Evolutionary conservation across 768 basidiomycete genomes (phyloP).

Genomic region (Termitomyces eurrhizus): DNA sequence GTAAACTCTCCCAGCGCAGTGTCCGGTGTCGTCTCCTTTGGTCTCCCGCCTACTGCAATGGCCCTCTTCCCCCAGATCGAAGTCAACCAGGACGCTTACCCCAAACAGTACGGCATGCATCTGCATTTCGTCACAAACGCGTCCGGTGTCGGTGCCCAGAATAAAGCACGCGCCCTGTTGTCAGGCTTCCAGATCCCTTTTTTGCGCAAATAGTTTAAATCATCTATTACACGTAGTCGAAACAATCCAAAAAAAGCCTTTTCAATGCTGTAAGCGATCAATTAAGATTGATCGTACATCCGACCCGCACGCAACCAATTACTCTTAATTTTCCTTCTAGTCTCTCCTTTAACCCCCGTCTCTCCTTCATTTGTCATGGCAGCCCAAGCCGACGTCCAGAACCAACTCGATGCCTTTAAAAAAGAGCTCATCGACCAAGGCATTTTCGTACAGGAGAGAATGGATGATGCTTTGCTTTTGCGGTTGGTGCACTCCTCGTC

Average conservation of each 20-base stretch:
- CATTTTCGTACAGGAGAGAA: conserved; percentile 55
- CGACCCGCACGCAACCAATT: too few species aligned
- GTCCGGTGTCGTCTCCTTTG: conserved; percentile 86
- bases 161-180: conserved; percentile 78
- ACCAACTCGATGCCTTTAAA: conserved; percentile 64
- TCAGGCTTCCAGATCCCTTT: conserved; percentile 95
- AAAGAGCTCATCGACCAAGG: conserved; percentile 59
- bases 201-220: conserved; percentile 32
- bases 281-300: not conserved
- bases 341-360: not conserved
- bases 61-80: conserved; percentile 94
- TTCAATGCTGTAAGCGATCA: not conserved
- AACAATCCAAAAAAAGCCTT: too few species aligned
- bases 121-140: conserved; percentile 92
- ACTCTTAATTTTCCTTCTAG: too few species aligned
- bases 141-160: conserved; percentile 84
- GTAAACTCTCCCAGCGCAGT: conserved; percentile 72
- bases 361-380: not conserved
- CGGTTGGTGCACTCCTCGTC: conserved; percentile 30
- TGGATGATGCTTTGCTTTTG: conserved; percentile 68
- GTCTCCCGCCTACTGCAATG: conserved; percentile 81
- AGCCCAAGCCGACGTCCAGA: conserved; percentile 39
- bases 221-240: too few species aligned
- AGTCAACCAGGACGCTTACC: conserved; percentile 89
- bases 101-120: conserved; percentile 84